Evolutionary conservation across 2,329 filamentous ascomycete genomes (phyloP), one percentile per base, ranked within the genome.

Genomic region (Dactylellina drechsleri): DNA sequence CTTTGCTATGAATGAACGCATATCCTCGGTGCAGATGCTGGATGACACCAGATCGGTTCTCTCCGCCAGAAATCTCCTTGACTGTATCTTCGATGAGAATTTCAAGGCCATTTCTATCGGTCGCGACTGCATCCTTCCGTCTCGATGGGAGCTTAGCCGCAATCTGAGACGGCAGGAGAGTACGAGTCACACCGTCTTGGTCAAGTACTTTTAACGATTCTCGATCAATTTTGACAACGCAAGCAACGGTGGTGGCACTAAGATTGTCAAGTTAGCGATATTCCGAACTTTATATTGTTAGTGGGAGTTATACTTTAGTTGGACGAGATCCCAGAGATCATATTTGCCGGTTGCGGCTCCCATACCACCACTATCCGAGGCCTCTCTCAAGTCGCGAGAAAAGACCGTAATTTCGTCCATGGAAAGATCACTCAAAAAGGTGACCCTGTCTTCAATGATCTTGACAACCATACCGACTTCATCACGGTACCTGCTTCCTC

Each of bases 391-490:
- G 83, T 99, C 95, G 82, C 96, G 97, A 84, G 94, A 97, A 81
- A 99, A 99, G 40, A 99, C 95, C 0, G 93, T 97, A 78, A 99
- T 93, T 81, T 99, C 95, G 61, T 90, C 89, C 82, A 95, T 94
- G 75, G 89, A 95, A 81, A 95, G 92, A 83, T 99, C 95, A 56
- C 92, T 97, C 77, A 99, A 85, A 77, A 99, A 85, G 0, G 95
- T 98, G 70, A 99, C 93, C 45, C 92, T 90, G 81, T 99, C 95
- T 74, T 96, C 92, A 57, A 89, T 90, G 78, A 97, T 95, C 81
- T 92, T 92, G 77, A 98, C 93, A 60, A 99, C 93, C 88, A 97
- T 96, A 82, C 95, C 95, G 52, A 98, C 91, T 83, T 99, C 95
- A 79, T 97, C 95, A 66, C 92, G 89, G 82, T 93, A 98, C 79